Conservation (phyloP, 805 yeast genomes). For the Zygosaccharomyces lentus region DNA sequence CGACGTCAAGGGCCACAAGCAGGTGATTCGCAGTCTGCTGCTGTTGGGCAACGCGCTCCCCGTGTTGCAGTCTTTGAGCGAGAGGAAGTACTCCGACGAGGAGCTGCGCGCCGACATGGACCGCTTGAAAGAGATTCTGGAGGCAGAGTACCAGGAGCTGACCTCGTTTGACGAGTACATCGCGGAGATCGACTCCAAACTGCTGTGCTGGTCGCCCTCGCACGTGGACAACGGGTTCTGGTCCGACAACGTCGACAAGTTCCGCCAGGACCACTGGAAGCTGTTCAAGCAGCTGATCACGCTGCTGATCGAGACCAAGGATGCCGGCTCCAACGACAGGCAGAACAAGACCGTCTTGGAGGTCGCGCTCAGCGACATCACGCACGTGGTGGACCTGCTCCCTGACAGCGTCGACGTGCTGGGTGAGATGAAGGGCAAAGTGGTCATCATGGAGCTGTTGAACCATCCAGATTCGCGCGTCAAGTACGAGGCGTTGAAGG, state of each 20-base stretch:
- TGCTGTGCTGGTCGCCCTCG: slow-evolving; percentile 85
- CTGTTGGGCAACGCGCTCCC: slow-evolving; percentile 73
- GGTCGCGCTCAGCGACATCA: slow-evolving; percentile 64
- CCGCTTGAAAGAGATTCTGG: slow-evolving; percentile 53
- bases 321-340: slow-evolving; percentile 34
- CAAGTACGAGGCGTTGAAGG: slow-evolving; percentile 89
- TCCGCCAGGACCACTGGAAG: slow-evolving; percentile 75
- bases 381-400: slow-evolving; percentile 53
- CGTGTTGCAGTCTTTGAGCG: slow-evolving; percentile 62
- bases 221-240: slow-evolving; percentile 87
- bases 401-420: slow-evolving; percentile 59
- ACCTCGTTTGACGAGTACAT: slow-evolving; percentile 91
- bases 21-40: slow-evolving; percentile 59
- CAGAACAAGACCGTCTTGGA: slow-evolving; percentile 43
- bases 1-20: slow-evolving; percentile 38
- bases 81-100: slow-evolving; percentile 92
- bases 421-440: slow-evolving; percentile 58
- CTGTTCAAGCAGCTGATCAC: slow-evolving; percentile 58
- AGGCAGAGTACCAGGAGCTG: slow-evolving; percentile 68
- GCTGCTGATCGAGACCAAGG: slow-evolving; percentile 40
- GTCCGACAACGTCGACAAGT: slow-evolving; percentile 72
- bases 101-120: slow-evolving; percentile 75
- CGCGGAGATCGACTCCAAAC: slow-evolving; percentile 75
- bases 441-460: slow-evolving; percentile 80
- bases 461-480: slow-evolving; percentile 78